Evolutionary conservation across 2,329 filamentous ascomycete species (phyloP), one percentile per base, ranked within the genome.

Genomic region (Zalaria obscura): DNA sequence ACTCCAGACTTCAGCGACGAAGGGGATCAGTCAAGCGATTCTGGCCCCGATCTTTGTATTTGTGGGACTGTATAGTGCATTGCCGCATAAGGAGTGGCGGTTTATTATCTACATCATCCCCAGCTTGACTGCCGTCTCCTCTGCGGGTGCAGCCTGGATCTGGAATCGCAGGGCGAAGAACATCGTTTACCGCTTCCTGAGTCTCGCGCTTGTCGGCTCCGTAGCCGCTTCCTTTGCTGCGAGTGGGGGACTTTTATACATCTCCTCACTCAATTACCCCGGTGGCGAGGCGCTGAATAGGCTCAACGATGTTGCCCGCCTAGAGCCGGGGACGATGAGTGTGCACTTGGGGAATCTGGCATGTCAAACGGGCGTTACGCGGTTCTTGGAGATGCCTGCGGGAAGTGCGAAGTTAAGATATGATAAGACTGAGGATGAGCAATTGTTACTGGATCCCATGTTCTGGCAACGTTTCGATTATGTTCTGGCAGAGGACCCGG

Each of bases 81-180:
- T 94, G 47, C 88, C 89, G 0, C 91, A 98, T 66, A 98, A 98
- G 59, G 91, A 98, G 64, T 83, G 87, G 58, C 83, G 91, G 11
- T 98, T 98, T 67, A 80, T 98, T 51, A 78, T 96, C 53, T 96
- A 96, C 63, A 72, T 77, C 40, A 70, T 93, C 25, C 91, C 91
- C 0, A 71, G 80, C 0, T 66, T 96, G 27, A 94, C 88, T 0
- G 81, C 80, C 7, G 74, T 80, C 3, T 80, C 86, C 0, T 79
- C 85, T 3, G 69, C 85, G 4, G 80, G 78, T 18, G 84, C 86
- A 9, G 73, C 76, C 42, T 80, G 77, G 60, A 64, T 93, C 48
- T 60, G 56, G 57, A 58, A 51, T 1, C 78, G 80, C 34, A 67
- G 74, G n/a, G 54, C 65, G 4, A 88, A 86, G 56, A 75, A 72